Evolutionary conservation across 768 basidiomycete genomes (phyloP).

Genomic region (Cystofilobasidium ferigula): DNA sequence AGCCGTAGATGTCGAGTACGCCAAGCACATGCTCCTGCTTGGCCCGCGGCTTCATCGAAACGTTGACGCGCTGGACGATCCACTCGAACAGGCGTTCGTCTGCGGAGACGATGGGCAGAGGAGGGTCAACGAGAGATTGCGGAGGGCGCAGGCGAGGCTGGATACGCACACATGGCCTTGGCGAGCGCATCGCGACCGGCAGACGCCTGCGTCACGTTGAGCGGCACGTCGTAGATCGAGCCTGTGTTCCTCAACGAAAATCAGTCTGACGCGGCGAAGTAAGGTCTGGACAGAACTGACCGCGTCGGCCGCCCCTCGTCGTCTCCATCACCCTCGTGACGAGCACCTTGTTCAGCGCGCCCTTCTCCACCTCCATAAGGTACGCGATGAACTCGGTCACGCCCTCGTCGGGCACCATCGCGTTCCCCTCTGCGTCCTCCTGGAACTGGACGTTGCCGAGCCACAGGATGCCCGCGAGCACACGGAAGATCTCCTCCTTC

Average conservation of each 20-base stretch:
- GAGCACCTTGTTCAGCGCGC: slow-evolving; percentile 72
- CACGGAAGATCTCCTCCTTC: slow-evolving; percentile 83
- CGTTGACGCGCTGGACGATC: slow-evolving; percentile 92
- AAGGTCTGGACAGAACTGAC: slow-evolving; percentile 34
- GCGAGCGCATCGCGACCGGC: slow-evolving; percentile 83
- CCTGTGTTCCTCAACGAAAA: no score
- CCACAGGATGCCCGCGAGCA: slow-evolving; percentile 81
- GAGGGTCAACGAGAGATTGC: neutral
- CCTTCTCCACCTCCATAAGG: slow-evolving; percentile 74
- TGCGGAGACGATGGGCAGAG: neutral
- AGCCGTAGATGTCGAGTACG: slow-evolving; percentile 86
- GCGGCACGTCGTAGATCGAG: slow-evolving; percentile 90
- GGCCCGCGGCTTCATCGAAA: slow-evolving; percentile 83
- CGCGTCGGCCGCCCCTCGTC: slow-evolving; percentile 76
- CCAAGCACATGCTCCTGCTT: slow-evolving; percentile 73
- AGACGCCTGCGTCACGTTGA: slow-evolving; percentile 76
- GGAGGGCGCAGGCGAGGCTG: neutral
- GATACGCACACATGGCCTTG: slow-evolving; percentile 56
- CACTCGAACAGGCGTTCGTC: slow-evolving; percentile 51
- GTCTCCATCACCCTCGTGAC: slow-evolving; percentile 83
- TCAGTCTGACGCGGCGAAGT: slow-evolving; percentile 23
- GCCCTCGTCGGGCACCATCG: slow-evolving; percentile 61
- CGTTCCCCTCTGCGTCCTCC: slow-evolving; percentile 82
- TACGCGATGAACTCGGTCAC: slow-evolving; percentile 95
- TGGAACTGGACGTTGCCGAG: slow-evolving; percentile 86